Evolutionary conservation across 352 stramenopile genomes (phyloP).

Genomic region (Phytophthora hibernalis): DNA sequence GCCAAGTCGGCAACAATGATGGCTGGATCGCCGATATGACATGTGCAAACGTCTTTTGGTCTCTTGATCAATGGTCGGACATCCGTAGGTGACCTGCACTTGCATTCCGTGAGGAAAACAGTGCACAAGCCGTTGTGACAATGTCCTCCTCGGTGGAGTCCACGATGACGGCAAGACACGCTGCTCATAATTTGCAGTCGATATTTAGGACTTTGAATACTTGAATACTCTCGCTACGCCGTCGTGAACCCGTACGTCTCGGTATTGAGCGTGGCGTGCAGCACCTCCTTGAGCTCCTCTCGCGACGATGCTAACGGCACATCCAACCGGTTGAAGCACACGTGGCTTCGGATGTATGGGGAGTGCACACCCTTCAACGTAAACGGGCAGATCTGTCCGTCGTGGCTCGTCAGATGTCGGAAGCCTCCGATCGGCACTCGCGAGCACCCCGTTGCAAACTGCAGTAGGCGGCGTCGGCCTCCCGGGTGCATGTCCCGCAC

Average conservation of each 20-base stretch:
- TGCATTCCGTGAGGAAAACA: background rate
- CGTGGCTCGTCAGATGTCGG: conserved; percentile 57
- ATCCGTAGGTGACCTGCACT: background rate
- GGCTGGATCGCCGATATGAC: background rate
- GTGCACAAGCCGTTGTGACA: background rate
- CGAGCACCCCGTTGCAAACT: conserved; percentile 76
- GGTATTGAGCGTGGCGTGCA: conserved; percentile 42
- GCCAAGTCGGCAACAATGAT: background rate
- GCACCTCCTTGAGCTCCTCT: conserved; percentile 53
- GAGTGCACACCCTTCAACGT: conserved; percentile 58
- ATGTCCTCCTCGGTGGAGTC: background rate
- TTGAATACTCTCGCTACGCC: conserved; percentile 11
- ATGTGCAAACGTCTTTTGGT: background rate
- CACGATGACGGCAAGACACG: background rate
- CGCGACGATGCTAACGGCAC: conserved; percentile 81
- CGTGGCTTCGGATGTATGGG: conserved; percentile 58
- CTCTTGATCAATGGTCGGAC: background rate
- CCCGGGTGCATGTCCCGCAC: conserved; percentile 80
- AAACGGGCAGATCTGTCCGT: conserved; percentile 66
- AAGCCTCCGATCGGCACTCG: conserved; percentile 68
- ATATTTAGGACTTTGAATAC: background rate
- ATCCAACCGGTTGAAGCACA: conserved; percentile 90
- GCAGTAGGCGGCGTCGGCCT: conserved; percentile 60
- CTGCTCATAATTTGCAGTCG: background rate
- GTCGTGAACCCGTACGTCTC: conserved; percentile 58